Evolutionary conservation across 345 rosid genomes (phyloP), one percentile per base, ranked within the genome.

Genomic region (Zanthoxylum bungeanum): DNA sequence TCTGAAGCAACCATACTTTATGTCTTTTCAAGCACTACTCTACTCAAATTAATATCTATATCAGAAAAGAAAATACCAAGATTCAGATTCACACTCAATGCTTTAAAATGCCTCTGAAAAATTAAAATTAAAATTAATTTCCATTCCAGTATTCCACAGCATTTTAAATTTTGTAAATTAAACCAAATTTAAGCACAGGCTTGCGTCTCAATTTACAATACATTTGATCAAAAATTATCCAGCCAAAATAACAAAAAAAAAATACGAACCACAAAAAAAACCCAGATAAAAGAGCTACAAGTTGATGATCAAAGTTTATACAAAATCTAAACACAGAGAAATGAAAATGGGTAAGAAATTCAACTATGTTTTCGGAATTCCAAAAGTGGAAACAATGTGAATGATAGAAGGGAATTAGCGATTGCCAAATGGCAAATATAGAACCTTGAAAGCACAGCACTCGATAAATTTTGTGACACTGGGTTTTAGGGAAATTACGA

Each of bases 1-100:
- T 83, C 74, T 28, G 72, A 75, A 2, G 51, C 57, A 66, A 68
- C 75, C 86, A 83, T 33, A 62, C 62, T 74, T 70, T 67, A 47
- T 5, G 16, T 52, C 50, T 60, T 49, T 53, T 37, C 44, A 31
- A 31, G 64, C 0, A 33, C 9, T 4, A 37, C 36, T 56, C 22
- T 68, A 30, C 59, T 33, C 66, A 61, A 70, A 30, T 12, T 31
- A 14, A 28, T 14, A 31, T 47, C 66, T 46, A 50, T 4, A 25
- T 5, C 21, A 71, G 50, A 51, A 51, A 40, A 37, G 27, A 52
- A 47, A 72, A 24, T 25, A 50, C 24, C 14, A 44, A 37, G 60
- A 52, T 39, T 58, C 7, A 31, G 42, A n/a, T 60, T 46, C 21
- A 28, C 21, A 58, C 55, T 11, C 63, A 7, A 58, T 28, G 60